Percentiles rank a stretch among this genome's conserved stretches.
Evolutionary conservation across 208 protist genomes (phyloP).

Genomic region (Wallacemonas sp.): DNA sequence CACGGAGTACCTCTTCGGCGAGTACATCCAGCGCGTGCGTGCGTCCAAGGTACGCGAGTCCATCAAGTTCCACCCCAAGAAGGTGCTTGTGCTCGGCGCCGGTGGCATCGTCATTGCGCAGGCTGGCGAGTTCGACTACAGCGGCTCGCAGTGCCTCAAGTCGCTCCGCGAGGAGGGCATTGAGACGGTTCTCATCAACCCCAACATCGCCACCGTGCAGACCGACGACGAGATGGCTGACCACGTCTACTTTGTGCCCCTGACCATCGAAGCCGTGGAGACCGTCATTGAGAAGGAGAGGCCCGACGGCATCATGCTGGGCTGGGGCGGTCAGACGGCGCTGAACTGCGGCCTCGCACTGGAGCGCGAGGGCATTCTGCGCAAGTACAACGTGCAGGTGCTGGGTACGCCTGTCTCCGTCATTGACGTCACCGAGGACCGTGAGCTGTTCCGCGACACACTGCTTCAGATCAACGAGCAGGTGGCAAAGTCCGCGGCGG

Average conservation of each 20-base stretch:
- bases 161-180: constrained; percentile 98
- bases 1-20: constrained; percentile 98
- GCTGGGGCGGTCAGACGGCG: constrained; percentile 98
- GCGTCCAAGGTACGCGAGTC: constrained; percentile 66
- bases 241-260: constrained; percentile 97
- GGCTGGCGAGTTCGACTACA: constrained; percentile 99
- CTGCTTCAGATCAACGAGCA: constrained; percentile 96
- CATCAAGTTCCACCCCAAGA: constrained; percentile 76
- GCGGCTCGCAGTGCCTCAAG: constrained; percentile 98
- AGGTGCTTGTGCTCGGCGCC: constrained; percentile 94
- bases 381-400: constrained; percentile 94
- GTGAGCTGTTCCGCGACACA: constrained; percentile 96
- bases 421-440: constrained; percentile 97
- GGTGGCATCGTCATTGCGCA: constrained; percentile 98
- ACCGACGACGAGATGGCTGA: constrained; percentile 97
- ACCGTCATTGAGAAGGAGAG: constrained; percentile 95
- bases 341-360: constrained; percentile 98
- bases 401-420: constrained; percentile 95
- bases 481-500: constrained; percentile 80
- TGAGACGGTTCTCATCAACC: constrained; percentile 98
- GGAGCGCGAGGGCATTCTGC: constrained; percentile 88
- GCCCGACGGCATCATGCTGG: constrained; percentile 95
- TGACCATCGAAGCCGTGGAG: constrained; percentile 93
- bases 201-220: constrained; percentile 99
- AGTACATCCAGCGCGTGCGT: constrained; percentile 91